A percentile compares a stretch with the other conserved stretches of the same genome.
Evolutionary conservation across 345 rosid species (phyloP).

Genomic region (Acer campestre): DNA sequence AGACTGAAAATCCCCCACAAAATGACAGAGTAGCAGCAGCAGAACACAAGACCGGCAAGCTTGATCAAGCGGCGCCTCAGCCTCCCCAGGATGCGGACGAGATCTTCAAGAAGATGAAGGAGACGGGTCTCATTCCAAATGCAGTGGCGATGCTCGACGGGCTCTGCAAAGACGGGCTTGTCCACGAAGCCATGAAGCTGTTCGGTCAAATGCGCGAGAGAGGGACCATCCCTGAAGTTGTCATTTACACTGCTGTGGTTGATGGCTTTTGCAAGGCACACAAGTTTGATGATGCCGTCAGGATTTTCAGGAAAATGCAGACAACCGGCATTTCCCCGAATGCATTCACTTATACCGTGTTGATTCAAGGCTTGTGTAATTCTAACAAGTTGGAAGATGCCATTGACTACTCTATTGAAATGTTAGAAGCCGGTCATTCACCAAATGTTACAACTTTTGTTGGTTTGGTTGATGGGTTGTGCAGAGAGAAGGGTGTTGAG

Average conservation of each 20-base stretch:
- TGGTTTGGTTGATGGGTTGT: conserved; percentile 75
- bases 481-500: conserved; percentile 64
- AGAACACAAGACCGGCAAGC: conserved; percentile 22
- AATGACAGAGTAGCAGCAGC: conserved; percentile 21
- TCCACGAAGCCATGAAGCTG: conserved; percentile 90
- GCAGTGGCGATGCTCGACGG: conserved; percentile 98
- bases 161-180: conserved; percentile 89
- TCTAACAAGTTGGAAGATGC: conserved; percentile 66
- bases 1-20: neutral
- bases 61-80: conserved; percentile 13
- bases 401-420: conserved; percentile 54
- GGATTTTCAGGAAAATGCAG: conserved; percentile 87
- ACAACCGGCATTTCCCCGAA: conserved; percentile 65
- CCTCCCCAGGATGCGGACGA: conserved; percentile 53
- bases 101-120: conserved; percentile 86
- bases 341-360: conserved; percentile 62
- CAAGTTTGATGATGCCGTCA: conserved; percentile 73
- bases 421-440: conserved; percentile 90
- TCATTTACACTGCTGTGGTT: conserved; percentile 88
- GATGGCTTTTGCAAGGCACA: conserved; percentile 88
- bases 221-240: conserved; percentile 89
- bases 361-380: conserved; percentile 69
- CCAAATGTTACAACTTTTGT: conserved; percentile 81
- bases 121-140: conserved; percentile 84
- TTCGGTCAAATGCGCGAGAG: conserved; percentile 80